Percentiles rank a stretch among this genome's conserved stretches.
Conservation (phyloP, 192 early-diverging fungal species). For the Funneliformis mosseae region DNA sequence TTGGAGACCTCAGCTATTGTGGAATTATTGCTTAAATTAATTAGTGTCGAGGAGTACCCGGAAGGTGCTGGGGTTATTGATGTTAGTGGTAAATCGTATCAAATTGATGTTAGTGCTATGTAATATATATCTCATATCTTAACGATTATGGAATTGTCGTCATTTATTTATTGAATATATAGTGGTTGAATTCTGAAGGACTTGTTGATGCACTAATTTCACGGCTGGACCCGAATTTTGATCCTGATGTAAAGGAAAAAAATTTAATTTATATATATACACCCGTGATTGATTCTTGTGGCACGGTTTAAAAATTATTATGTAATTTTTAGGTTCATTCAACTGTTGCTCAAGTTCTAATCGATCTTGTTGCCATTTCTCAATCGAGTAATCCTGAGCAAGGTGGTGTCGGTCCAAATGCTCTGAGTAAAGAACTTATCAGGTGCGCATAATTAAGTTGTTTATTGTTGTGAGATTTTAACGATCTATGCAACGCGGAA, state of each 20-base stretch:
- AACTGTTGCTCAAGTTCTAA: conserved; percentile 76
- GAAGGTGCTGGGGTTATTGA: conserved; percentile 85
- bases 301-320: not conserved
- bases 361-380: conserved; percentile 83
- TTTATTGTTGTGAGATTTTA: not conserved
- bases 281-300: not conserved
- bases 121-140: conserved; percentile 7
- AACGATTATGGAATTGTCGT: not conserved
- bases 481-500: conserved; percentile 1
- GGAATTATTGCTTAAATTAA: conserved; percentile 90
- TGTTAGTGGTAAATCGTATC: conserved; percentile 46
- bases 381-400: conserved; percentile 68
- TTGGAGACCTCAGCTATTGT: conserved; percentile 86
- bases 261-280: not conserved
- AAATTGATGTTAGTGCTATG: not conserved
- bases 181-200: conserved; percentile 86
- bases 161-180: conserved; percentile 1
- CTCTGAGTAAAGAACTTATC: conserved; percentile 65
- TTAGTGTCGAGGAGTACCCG: conserved; percentile 88
- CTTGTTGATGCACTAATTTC: conserved; percentile 79
- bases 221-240: conserved; percentile 76
- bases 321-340: conserved; percentile 61
- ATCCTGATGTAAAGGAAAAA: conserved; percentile 65
- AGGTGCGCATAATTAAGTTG: conserved; percentile 7
- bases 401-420: conserved; percentile 67